Percentiles rank a stretch among this genome's conserved stretches.
These are phyloP conservation scores for Phytophthora aleatoria DNA, from an alignment of 352 stramenopile species.

Conservation along the genomic window DNA sequence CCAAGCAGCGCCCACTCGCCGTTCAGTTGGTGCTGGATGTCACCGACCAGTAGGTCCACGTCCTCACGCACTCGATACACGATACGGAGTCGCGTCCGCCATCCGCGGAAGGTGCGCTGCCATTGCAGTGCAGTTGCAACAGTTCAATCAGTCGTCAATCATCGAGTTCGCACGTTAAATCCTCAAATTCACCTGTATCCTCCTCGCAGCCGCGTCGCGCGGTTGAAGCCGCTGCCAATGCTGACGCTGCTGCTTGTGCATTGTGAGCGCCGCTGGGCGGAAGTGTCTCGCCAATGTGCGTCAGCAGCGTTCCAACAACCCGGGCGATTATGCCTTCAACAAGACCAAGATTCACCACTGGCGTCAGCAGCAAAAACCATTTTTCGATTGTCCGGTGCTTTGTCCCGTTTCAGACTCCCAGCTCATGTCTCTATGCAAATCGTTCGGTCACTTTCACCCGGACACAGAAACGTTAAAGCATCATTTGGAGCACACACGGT, in stretches of 20 bases:
- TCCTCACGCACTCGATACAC: slow-evolving; percentile 55
- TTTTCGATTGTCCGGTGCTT: slow-evolving; percentile 2
- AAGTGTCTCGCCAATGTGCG: slow-evolving; percentile 21
- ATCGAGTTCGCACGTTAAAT: slow-evolving; percentile 11
- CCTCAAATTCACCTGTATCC: slow-evolving; percentile 24
- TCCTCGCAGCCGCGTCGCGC: slow-evolving; percentile 27
- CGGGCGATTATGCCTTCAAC: slow-evolving; percentile 27
- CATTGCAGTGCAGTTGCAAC: slow-evolving; percentile 6
- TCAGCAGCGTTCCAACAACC: slow-evolving; percentile 5
- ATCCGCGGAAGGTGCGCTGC: slow-evolving; percentile 61
- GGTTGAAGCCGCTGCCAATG: slow-evolving; percentile 7
- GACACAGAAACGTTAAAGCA: slow-evolving; percentile 14
- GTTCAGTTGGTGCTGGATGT: slow-evolving; percentile 44
- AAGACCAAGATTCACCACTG: slow-evolving; percentile 1
- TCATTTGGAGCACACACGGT: slow-evolving; percentile 11
- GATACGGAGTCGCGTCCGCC: slow-evolving; percentile 48
- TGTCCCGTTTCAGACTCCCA: not conserved
- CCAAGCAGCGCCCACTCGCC: slow-evolving; percentile 37
- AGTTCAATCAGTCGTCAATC: slow-evolving; percentile 10
- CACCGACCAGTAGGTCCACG: slow-evolving; percentile 45
- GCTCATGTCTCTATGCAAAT: not conserved
- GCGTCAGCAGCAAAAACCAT: slow-evolving; percentile 7
- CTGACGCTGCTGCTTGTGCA: slow-evolving; percentile 17
- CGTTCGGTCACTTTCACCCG: slow-evolving; percentile 2
- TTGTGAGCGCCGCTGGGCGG: not conserved